These are phyloP conservation scores for Penicillium cosmopolitanum DNA, from an alignment of 495 filamentous ascomycete genomes.

Conservation along the genomic window DNA sequence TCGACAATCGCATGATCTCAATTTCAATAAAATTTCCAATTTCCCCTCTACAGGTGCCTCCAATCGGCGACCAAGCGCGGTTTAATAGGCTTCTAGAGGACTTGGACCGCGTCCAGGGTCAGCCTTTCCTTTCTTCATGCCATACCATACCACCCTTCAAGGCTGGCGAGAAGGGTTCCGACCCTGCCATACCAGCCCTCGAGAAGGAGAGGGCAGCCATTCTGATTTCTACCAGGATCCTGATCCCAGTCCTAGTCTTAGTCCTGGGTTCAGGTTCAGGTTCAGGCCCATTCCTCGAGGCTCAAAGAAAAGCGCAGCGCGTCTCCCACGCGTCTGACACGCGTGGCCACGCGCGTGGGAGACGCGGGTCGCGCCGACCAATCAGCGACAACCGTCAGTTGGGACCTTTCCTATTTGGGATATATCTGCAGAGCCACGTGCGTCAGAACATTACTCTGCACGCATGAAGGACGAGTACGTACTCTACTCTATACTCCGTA, in stretches of 20 bases:
- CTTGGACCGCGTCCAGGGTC: constrained; percentile 8
- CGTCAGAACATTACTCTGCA: background rate
- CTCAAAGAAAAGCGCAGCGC: background rate
- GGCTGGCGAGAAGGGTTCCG: background rate
- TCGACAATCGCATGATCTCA: background rate
- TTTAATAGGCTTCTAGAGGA: constrained; percentile 6
- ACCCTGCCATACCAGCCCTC: constrained; percentile 10
- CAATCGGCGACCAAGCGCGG: background rate
- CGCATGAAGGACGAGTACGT: too few species aligned
- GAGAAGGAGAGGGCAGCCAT: background rate
- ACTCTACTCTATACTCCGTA: too few species aligned
- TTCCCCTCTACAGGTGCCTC: constrained; percentile 6
- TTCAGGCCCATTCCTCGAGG: background rate
- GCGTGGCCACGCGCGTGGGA: constrained; percentile 16
- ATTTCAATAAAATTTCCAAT: background rate
- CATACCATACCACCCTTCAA: constrained; percentile 5
- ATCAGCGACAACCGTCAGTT: constrained; percentile 12
- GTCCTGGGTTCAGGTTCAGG: too few species aligned
- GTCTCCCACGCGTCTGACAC: constrained; percentile 2
- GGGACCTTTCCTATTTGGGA: background rate
- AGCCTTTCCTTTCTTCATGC: constrained; percentile 5
- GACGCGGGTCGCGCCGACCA: constrained; percentile 27
- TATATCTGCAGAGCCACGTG: background rate
- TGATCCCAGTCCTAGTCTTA: background rate
- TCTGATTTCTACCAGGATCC: background rate